These are phyloP conservation scores for Yamadazyma kitorensis DNA, from an alignment of 805 yeast genomes.

Conservation along the genomic window DNA sequence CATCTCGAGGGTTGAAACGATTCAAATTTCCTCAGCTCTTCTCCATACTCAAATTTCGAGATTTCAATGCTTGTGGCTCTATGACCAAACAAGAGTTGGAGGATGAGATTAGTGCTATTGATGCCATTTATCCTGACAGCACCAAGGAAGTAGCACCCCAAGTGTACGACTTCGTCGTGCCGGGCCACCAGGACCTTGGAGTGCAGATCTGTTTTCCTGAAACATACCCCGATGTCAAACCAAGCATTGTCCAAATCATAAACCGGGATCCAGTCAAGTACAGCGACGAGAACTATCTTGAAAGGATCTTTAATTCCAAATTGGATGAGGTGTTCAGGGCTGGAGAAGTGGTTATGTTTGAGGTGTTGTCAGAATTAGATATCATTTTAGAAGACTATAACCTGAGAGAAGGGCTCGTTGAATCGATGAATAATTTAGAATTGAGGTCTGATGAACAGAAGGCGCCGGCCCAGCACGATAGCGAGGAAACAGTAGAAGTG, in stretches of 20 bases:
- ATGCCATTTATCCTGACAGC: conserved; percentile 80
- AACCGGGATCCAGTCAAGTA: conserved; percentile 32
- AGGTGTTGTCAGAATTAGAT: conserved; percentile 66
- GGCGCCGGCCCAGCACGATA: neutral
- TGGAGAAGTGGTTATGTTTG: conserved; percentile 79
- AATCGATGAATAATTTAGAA: neutral
- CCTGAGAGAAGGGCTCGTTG: conserved; percentile 23
- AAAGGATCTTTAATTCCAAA: conserved; percentile 46
- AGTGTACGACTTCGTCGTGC: conserved; percentile 48
- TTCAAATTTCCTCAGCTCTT: conserved; percentile 1
- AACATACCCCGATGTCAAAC: conserved; percentile 63
- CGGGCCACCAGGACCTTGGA: conserved; percentile 58
- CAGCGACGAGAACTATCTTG: conserved; percentile 43
- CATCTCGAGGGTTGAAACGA: too few species aligned
- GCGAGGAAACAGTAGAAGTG: neutral
- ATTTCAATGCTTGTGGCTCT: neutral
- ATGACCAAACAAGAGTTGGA: conserved; percentile 46
- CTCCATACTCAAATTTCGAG: neutral
- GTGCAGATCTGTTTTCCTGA: conserved; percentile 73
- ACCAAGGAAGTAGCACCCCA: conserved; percentile 36
- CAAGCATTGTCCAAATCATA: conserved; percentile 59
- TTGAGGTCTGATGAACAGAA: too few species aligned
- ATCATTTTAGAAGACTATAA: conserved; percentile 38
- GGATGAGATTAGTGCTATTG: conserved; percentile 80
- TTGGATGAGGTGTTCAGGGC: conserved; percentile 50